Evolutionary conservation across 1,284 basidiomycete species (phyloP).

Genomic region (Chondrostereum purpureum): DNA sequence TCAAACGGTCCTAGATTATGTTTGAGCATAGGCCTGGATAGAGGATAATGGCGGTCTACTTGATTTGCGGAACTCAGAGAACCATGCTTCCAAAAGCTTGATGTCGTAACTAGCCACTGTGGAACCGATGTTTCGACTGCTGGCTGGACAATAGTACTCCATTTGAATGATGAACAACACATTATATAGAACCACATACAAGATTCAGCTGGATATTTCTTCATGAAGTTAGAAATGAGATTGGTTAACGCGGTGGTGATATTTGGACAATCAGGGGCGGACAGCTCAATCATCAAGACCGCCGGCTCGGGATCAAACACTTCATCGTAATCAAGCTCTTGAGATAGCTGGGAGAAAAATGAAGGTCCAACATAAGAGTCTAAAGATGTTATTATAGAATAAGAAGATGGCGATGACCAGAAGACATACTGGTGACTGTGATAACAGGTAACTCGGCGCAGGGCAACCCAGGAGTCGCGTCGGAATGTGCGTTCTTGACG

Average conservation of each 20-base stretch:
- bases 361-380: slow-evolving; percentile 31
- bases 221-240: slow-evolving; percentile 48
- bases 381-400: slow-evolving; percentile 23
- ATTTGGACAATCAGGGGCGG: slow-evolving; percentile 52
- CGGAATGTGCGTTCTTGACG: slow-evolving; percentile 33
- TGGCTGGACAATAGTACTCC: too few relatives aligned
- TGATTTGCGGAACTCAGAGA: slow-evolving; percentile 30
- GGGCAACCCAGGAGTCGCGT: slow-evolving; percentile 39
- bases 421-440: slow-evolving; percentile 42
- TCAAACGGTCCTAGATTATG: neutral
- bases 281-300: slow-evolving; percentile 41
- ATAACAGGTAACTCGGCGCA: slow-evolving; percentile 49
- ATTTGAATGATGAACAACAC: too few relatives aligned
- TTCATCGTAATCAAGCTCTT: slow-evolving; percentile 25
- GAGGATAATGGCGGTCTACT: slow-evolving; percentile 29
- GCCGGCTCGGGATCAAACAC: slow-evolving; percentile 22
- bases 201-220: slow-evolving; percentile 23
- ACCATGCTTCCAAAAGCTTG: slow-evolving; percentile 51
- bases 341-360: slow-evolving; percentile 40
- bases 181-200: too few relatives aligned
- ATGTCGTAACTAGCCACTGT: slow-evolving; percentile 60
- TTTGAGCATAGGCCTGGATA: neutral
- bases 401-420: slow-evolving; percentile 11
- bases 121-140: too few relatives aligned
- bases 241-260: slow-evolving; percentile 48